These are phyloP conservation scores for Nicotiana tomentosiformis DNA, from an alignment of 257 asterid species.

Conservation along the genomic window DNA sequence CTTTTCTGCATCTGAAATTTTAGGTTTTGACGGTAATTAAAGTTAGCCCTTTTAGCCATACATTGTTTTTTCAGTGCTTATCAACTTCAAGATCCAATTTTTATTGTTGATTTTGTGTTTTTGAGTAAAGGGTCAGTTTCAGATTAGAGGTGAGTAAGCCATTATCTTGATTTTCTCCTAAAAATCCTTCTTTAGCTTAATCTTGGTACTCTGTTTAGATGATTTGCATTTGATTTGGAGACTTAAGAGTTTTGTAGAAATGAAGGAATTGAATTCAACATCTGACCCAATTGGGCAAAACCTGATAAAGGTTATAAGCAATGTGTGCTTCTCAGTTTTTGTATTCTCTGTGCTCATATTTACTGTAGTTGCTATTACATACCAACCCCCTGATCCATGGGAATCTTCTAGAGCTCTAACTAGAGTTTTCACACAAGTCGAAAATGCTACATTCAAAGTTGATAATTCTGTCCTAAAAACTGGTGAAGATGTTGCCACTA, in stretches of 20 bases:
- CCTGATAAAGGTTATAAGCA: conserved; percentile 69
- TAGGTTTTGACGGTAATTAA: background rate
- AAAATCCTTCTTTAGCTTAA: conserved; percentile 21
- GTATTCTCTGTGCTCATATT: conserved; percentile 81
- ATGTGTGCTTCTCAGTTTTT: conserved; percentile 89
- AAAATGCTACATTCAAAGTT: conserved; percentile 77
- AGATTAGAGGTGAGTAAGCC: conserved; percentile 30
- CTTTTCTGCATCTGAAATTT: background rate
- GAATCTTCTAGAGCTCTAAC: conserved; percentile 95
- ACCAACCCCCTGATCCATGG: conserved; percentile 99
- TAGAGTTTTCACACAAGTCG: conserved; percentile 62
- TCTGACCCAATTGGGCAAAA: conserved; percentile 88
- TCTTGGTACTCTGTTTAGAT: background rate
- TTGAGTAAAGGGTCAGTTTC: conserved; percentile 15
- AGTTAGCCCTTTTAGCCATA: background rate
- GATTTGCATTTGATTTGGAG: conserved; percentile 11
- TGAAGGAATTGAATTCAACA: conserved; percentile 66
- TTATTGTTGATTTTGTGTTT: conserved; percentile 8
- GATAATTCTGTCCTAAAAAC: conserved; percentile 81
- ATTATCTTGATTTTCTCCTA: conserved; percentile 1
- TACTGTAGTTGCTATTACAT: conserved; percentile 87
- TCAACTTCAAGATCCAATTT: conserved; percentile 34
- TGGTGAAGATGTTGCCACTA: conserved; percentile 73
- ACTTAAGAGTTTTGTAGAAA: conserved; percentile 18
- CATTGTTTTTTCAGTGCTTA: background rate